Percentiles rank a stretch among this genome's conserved stretches.
Evolutionary conservation across 495 filamentous ascomycete genomes (phyloP).

Genomic region (Tetracladium setigerum): DNA sequence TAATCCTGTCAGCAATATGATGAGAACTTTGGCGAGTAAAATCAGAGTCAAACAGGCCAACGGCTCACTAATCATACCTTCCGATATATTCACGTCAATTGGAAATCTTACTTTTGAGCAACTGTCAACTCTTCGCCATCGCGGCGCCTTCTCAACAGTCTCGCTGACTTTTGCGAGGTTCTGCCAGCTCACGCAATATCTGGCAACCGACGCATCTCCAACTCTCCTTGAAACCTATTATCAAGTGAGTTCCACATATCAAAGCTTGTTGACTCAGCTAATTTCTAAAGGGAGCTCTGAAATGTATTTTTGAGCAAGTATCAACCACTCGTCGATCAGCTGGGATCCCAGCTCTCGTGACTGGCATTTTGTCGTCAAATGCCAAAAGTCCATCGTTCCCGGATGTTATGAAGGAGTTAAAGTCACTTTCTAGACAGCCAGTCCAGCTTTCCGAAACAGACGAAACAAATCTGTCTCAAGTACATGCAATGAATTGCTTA

Average conservation of each 20-base stretch:
- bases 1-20: conserved; percentile 37
- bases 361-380: conserved; percentile 61
- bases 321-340: conserved; percentile 89
- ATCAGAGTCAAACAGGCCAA: conserved; percentile 24
- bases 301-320: conserved; percentile 58
- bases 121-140: conserved; percentile 74
- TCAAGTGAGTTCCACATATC: conserved; percentile 38
- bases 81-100: conserved; percentile 42
- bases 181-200: conserved; percentile 47
- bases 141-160: conserved; percentile 91
- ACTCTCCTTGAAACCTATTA: conserved; percentile 55
- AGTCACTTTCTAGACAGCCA: conserved; percentile 46
- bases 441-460: conserved; percentile 44
- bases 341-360: conserved; percentile 78
- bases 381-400: conserved; percentile 38
- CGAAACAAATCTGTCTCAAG: conserved; percentile 67
- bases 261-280: conserved; percentile 9
- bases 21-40: conserved; percentile 45
- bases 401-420: conserved; percentile 41
- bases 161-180: conserved; percentile 78
- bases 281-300: conserved; percentile 43
- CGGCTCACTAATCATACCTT: conserved; percentile 29
- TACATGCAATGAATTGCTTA: conserved; percentile 88
- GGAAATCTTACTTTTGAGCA: conserved; percentile 72
- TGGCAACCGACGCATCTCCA: conserved; percentile 23